phyloP scores from a whole-genome alignment of 208 protist genomes.

The Strigomonas culicis region DNA sequence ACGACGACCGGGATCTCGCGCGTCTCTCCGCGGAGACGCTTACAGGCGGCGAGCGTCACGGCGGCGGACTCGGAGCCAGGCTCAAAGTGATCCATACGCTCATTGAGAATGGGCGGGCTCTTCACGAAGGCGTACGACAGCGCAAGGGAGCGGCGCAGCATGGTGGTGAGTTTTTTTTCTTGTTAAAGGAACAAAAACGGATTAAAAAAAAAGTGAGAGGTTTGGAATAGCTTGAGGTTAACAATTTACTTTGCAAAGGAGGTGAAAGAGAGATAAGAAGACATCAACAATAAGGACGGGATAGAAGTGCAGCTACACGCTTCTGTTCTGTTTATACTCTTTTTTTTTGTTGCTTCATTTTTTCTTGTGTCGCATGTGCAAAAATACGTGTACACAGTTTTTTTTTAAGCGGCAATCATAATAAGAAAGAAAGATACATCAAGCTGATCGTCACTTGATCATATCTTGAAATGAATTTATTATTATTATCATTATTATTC shows the following conservation, averaged over 20 bases:
- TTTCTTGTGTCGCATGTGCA: neutral
- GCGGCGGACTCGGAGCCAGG: conserved; percentile 58
- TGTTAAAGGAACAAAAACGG: neutral
- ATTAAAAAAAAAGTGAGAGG: neutral
- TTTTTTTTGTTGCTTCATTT: too few species aligned
- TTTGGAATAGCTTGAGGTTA: neutral
- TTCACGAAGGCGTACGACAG: conserved; percentile 54
- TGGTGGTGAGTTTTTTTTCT: conserved; percentile 15
- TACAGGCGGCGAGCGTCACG: conserved; percentile 65
- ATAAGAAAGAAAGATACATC: neutral
- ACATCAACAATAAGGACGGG: neutral
- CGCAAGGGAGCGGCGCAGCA: conserved; percentile 73
- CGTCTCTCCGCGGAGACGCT: conserved; percentile 35
- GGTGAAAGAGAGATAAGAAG: conserved; percentile 6
- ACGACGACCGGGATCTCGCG: conserved; percentile 91
- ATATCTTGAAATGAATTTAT: too few species aligned
- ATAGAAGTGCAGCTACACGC: neutral
- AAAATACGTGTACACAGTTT: neutral
- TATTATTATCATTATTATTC: too few species aligned
- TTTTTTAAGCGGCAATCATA: conserved; percentile 11
- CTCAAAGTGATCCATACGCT: conserved; percentile 87
- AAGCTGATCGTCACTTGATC: too few species aligned
- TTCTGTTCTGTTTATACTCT: too few species aligned
- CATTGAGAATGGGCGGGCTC: conserved; percentile 73
- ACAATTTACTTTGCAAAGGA: neutral